These are phyloP conservation scores for Fusarium sororula DNA, from an alignment of 2,329 filamentous ascomycete genomes.

Conservation along the genomic window DNA sequence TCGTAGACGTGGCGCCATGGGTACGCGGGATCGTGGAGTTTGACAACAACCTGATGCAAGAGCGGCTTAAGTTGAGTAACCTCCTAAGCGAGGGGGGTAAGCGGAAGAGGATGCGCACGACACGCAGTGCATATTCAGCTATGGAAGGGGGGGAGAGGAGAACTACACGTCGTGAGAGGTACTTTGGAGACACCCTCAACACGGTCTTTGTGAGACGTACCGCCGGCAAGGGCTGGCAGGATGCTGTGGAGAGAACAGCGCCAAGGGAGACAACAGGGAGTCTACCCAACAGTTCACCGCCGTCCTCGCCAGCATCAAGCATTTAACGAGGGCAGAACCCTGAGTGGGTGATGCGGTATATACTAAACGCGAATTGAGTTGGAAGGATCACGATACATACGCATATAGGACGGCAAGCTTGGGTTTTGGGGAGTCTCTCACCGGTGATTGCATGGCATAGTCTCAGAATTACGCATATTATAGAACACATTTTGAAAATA, in stretches of 20 bases:
- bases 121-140: slow-evolving; percentile 78
- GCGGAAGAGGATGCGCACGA: slow-evolving; percentile 69
- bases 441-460: slow-evolving; percentile 8
- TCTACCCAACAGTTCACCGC: slow-evolving; percentile 23
- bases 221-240: slow-evolving; percentile 56
- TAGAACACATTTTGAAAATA: slow-evolving; percentile 6
- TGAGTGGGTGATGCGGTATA: slow-evolving; percentile 9
- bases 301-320: slow-evolving; percentile 23
- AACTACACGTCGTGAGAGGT: slow-evolving; percentile 74
- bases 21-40: slow-evolving; percentile 85
- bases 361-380: not conserved
- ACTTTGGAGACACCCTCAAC: slow-evolving; percentile 73
- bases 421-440: slow-evolving; percentile 16
- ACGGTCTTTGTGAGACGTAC: slow-evolving; percentile 72
- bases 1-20: slow-evolving; percentile 85
- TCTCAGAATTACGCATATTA: not conserved
- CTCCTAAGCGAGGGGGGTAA: slow-evolving; percentile 68
- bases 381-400: not conserved
- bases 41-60: slow-evolving; percentile 75
- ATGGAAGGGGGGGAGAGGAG: slow-evolving; percentile 77
- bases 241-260: slow-evolving; percentile 31
- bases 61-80: slow-evolving; percentile 70
- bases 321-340: not conserved
- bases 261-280: slow-evolving; percentile 24
- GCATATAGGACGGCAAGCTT: slow-evolving; percentile 3